A percentile compares a stretch with the other conserved stretches of the same genome.
Conservation (phyloP, 208 protist species). For the Crithidia thermophila region DNA sequence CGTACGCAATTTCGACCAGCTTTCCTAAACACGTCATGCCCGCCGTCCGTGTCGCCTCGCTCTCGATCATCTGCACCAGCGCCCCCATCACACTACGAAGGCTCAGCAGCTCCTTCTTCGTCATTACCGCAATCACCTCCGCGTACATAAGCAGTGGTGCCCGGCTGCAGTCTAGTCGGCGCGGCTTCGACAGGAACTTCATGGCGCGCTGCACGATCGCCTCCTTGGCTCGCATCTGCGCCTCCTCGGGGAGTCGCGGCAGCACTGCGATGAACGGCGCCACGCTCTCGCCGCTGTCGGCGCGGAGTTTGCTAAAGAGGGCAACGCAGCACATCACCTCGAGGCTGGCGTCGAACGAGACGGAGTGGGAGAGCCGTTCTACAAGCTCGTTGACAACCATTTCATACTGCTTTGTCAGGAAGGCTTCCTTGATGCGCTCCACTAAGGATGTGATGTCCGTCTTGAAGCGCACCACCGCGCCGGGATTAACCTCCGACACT, state of each 20-base stretch:
- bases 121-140: slow-evolving; percentile 77
- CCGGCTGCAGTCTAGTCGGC: slow-evolving; percentile 78
- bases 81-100: slow-evolving; percentile 58
- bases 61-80: slow-evolving; percentile 74
- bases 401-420: slow-evolving; percentile 57
- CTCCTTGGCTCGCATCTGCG: slow-evolving; percentile 44
- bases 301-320: slow-evolving; percentile 72
- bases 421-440: slow-evolving; percentile 53
- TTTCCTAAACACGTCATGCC: slow-evolving; percentile 89
- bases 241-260: slow-evolving; percentile 49
- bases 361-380: slow-evolving; percentile 50
- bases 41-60: slow-evolving; percentile 73
- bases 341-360: slow-evolving; percentile 53
- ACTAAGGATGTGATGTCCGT: slow-evolving; percentile 68
- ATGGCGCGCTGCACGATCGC: slow-evolving; percentile 77
- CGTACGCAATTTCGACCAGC: slow-evolving; percentile 78
- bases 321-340: slow-evolving; percentile 65
- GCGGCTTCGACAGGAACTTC: slow-evolving; percentile 64
- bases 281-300: slow-evolving; percentile 56
- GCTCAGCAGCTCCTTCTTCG: slow-evolving; percentile 66
- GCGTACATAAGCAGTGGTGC: slow-evolving; percentile 75
- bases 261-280: slow-evolving; percentile 71
- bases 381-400: slow-evolving; percentile 59
- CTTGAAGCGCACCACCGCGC: slow-evolving; percentile 44
- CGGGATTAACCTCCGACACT: slow-evolving; percentile 46